Base-by-base conservation (phyloP, 177 flowering plant genomes). In the Vitis hybrid region DNA sequence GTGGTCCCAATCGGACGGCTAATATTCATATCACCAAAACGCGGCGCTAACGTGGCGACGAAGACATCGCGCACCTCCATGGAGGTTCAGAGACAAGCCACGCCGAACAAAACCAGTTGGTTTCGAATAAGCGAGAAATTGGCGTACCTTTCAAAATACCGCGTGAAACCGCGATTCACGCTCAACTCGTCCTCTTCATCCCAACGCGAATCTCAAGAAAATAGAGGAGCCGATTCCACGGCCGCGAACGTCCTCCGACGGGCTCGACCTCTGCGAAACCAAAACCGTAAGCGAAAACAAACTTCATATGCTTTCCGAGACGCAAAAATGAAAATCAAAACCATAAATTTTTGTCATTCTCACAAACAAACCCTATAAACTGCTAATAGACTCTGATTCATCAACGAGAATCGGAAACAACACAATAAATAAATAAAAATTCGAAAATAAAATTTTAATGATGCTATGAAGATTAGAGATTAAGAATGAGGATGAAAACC, bases 171-270 rank as follows among this genome's bases (percentile, higher is more conserved):
- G 48, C 0, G 51, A 19, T 3, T 14, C n/a, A 39, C 5, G 2
- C 2, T 67, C 67, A 73, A 54, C 2, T 61, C 45, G 45, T 39
- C 45, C 61, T 65, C 74, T 6, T 18, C 69, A 65, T 60, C 3
- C 52, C 9, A 31, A 39, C 66, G 74, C 59, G 18, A 66, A 66
- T 50, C 64, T 66, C 70, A 59, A 59, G 56, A 45, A 66, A 59
- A n/a, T 39, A 65, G 63, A 59, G 55, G 45, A 39, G 45, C 45
- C 45, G 45, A 39, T 39, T 39, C 45, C 45, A 39, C 7, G 7
- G 45, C 7, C 45, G 45, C 45, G 9, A 39, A 39, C 45, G 45
- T 39, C 45, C 45, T 26, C 45, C 45, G 45, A 39, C 45, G 45
- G 45, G 8, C 45, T 39, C 52, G 26, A 59, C 51, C 65, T 9